A percentile compares a stretch with the other conserved stretches of the same genome.
phyloP scores from a whole-genome alignment of 768 basidiomycete species.

The Amanita rimosa region DNA sequence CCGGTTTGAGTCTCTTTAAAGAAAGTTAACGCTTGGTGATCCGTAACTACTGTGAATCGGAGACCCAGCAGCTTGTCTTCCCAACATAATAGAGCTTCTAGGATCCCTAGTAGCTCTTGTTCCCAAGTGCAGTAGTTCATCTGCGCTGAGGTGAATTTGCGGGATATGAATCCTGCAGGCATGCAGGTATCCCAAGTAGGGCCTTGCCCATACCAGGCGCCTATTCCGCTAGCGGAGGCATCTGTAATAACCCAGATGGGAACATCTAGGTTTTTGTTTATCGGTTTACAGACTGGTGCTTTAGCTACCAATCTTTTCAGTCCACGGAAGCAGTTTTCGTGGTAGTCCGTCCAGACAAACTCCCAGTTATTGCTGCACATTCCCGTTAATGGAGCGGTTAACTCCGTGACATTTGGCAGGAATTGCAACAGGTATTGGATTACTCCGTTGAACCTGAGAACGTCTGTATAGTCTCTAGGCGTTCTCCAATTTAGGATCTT shows the following conservation, averaged over 20 bases:
- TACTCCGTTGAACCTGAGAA: conserved; percentile 21
- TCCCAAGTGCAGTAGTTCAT: conserved; percentile 6
- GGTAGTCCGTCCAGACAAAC: conserved; percentile 18
- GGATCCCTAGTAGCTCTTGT: conserved; percentile 8
- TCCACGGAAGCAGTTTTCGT: conserved; percentile 12
- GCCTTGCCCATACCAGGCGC: conserved; percentile 8
- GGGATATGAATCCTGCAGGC: too few species aligned
- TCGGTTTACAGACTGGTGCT: background rate
- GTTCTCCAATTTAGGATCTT: conserved; percentile 16
- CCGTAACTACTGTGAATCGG: conserved; percentile 13
- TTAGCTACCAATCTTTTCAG: background rate
- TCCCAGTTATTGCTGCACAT: conserved; percentile 14
- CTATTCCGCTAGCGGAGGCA: conserved; percentile 7
- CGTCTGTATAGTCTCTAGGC: conserved; percentile 14
- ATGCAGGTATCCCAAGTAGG: too few species aligned
- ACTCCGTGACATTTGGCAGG: conserved; percentile 19
- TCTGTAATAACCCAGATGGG: background rate
- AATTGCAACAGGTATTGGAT: conserved; percentile 21
- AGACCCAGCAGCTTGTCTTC: conserved; percentile 19
- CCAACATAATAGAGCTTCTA: conserved; percentile 16
- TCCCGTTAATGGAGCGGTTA: conserved; percentile 14
- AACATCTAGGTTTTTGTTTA: background rate
- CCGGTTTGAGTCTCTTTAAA: conserved; percentile 1
- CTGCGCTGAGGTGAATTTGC: too few species aligned
- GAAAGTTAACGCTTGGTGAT: conserved; percentile 16